Evolutionary conservation across 176 grass and related monocot species (phyloP).

Genomic region (Musa itinerans): DNA sequence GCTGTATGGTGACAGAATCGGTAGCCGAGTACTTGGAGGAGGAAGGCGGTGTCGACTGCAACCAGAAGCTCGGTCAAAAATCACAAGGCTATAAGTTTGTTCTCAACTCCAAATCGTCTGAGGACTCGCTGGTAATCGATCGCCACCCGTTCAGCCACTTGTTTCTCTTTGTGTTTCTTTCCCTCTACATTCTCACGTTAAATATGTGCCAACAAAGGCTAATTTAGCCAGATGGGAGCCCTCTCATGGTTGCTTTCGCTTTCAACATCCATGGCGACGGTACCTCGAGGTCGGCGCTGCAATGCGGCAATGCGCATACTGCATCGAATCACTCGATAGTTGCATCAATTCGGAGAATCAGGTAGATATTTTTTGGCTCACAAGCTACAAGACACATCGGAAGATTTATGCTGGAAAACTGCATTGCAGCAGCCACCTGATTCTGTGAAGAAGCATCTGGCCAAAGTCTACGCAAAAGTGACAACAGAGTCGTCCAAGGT

Average conservation of each 20-base stretch:
- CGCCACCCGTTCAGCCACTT: no score
- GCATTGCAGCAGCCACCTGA: constrained; percentile 23
- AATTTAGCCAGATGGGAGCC: constrained; percentile 94
- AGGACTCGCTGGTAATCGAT: constrained; percentile 43
- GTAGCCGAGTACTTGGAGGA: constrained; percentile 44
- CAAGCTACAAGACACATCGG: not conserved
- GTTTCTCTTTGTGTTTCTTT: no score
- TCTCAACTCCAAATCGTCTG: constrained; percentile 83
- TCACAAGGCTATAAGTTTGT: constrained; percentile 70
- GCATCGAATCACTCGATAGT: constrained; percentile 56
- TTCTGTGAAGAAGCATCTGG: constrained; percentile 36
- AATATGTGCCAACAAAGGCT: constrained; percentile 11
- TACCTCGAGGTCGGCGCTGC: constrained; percentile 61
- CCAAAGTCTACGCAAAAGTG: constrained; percentile 40
- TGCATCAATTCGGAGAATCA: constrained; percentile 47
- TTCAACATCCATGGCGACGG: constrained; percentile 68
- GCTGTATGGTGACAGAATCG: constrained; percentile 21
- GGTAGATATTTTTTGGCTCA: not conserved
- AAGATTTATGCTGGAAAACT: no score
- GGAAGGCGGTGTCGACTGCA: not conserved
- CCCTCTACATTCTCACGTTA: not conserved
- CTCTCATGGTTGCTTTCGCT: constrained; percentile 60
- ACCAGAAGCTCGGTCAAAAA: constrained; percentile 10
- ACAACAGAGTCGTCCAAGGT: constrained; percentile 36
- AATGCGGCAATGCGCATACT: constrained; percentile 84